Evolutionary conservation across 352 stramenopile species (phyloP), one percentile per base, ranked within the genome.

Genomic region (Pythium folliculosum): DNA sequence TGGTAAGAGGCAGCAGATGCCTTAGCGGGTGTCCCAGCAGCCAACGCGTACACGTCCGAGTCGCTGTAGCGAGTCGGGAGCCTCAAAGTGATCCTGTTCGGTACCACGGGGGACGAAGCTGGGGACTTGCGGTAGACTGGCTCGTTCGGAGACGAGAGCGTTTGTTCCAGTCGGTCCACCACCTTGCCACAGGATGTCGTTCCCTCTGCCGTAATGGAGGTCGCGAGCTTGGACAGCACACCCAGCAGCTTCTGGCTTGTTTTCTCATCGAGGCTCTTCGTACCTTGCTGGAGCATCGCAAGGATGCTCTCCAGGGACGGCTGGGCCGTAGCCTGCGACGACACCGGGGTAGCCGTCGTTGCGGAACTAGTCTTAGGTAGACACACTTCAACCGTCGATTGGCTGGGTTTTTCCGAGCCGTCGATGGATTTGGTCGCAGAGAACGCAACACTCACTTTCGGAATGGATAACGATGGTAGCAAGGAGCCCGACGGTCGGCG

Each of bases 221-320:
- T 61, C 0, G 73, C 69, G 0, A 82, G 47, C n/a, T 59, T 63
- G 10, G 71, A 48, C 2, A 82, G 58, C 45, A 82, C 53, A 1
- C 50, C 53, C 1, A 75, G 23, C 10, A 82, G 60, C 50, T 77
- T 76, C 19, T 79, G 35, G 23, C 38, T 72, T 3, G 72, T 82
- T 1, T 27, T 52, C 9, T 58, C 57, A 32, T 75, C 69, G 2
- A 75, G 63, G 0, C 2, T 37, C 30, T 70, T 65, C 0, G 69
- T 59, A 10, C 58, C 58, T 58, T 75, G 62, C 23, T 75, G 69
- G 1, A 75, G 58, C 58, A 63, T 70, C 19, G 58, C 19, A 0
- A 75, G 17, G 9, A 75, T 75, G 16, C 35, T 57, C 37, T 68
- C 69, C 14, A 75, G 51, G 2, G 69, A 68, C 0, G 69, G 56